Evolutionary conservation across 768 basidiomycete genomes (phyloP).

Genomic region (Lepiota venenata): DNA sequence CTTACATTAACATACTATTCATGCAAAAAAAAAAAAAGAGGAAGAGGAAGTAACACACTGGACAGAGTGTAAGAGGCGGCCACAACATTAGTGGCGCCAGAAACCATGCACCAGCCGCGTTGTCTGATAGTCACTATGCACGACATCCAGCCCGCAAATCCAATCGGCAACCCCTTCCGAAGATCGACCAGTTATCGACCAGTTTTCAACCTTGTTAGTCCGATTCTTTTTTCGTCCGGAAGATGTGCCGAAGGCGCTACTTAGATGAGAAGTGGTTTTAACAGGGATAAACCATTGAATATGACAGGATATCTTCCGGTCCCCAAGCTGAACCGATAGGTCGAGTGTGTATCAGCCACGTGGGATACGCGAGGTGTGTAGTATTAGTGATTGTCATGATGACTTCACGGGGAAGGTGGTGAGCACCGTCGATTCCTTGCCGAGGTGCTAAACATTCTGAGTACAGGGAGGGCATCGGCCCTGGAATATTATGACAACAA

Average conservation of each 20-base stretch:
- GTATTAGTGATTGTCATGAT: not conserved
- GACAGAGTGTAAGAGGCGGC: not conserved
- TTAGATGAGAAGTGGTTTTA: not conserved
- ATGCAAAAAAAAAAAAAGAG: not conserved
- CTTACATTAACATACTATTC: no score
- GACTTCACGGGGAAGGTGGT: not conserved
- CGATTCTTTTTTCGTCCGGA: not conserved
- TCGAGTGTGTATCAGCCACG: not conserved
- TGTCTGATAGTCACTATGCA: not conserved
- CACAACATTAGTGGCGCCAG: not conserved
- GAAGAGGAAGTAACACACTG: not conserved
- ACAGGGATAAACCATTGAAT: not conserved
- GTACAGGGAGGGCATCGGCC: not conserved
- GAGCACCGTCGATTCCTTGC: constrained; percentile 2
- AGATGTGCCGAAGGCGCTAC: not conserved
- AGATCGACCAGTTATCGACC: no score
- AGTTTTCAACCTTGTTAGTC: not conserved
- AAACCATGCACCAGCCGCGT: constrained; percentile 11
- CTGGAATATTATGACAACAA: constrained; percentile 8
- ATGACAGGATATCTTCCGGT: not conserved
- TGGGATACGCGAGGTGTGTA: constrained; percentile 1
- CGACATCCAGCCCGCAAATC: not conserved
- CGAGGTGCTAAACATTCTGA: not conserved
- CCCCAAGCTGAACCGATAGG: not conserved
- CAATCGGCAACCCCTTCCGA: constrained; percentile 3